A percentile compares a stretch with the other conserved stretches of the same genome.
Conservation (phyloP, 352 stramenopile species). For the Ophiocytium majus region DNA sequence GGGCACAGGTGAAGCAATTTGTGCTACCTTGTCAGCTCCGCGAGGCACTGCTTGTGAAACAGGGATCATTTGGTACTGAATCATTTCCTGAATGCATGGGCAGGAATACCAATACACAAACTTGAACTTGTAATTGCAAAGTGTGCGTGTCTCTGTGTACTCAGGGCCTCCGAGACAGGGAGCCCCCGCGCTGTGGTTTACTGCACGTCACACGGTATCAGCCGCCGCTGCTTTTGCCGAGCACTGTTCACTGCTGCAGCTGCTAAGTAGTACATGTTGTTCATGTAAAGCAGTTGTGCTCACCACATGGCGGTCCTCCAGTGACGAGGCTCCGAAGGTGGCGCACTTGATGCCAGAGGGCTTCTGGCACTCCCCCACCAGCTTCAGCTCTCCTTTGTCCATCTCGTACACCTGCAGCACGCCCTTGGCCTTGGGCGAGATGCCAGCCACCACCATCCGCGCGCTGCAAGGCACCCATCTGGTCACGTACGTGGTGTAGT, state of each 20-base stretch:
- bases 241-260: too few species aligned
- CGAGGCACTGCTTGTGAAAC: too few species aligned
- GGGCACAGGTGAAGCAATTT: too few species aligned
- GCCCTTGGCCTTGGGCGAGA: constrained; percentile 85
- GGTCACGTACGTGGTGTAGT: constrained; percentile 88
- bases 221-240: not conserved
- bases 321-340: constrained; percentile 85
- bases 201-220: too few species aligned
- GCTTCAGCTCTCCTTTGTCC: constrained; percentile 74
- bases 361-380: constrained; percentile 67
- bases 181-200: too few species aligned
- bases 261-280: not conserved
- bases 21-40: too few species aligned
- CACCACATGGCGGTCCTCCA: constrained; percentile 78
- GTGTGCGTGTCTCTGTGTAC: too few species aligned
- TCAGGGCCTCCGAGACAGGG: too few species aligned
- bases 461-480: constrained; percentile 90
- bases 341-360: constrained; percentile 88
- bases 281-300: constrained; percentile 15
- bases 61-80: too few species aligned
- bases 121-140: too few species aligned
- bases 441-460: constrained; percentile 83
- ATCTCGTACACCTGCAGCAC: constrained; percentile 83
- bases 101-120: too few species aligned
- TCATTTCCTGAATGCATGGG: too few species aligned